Evolutionary conservation across 352 stramenopile genomes (phyloP).

Genomic region (Globisporangium recalcitrans): DNA sequence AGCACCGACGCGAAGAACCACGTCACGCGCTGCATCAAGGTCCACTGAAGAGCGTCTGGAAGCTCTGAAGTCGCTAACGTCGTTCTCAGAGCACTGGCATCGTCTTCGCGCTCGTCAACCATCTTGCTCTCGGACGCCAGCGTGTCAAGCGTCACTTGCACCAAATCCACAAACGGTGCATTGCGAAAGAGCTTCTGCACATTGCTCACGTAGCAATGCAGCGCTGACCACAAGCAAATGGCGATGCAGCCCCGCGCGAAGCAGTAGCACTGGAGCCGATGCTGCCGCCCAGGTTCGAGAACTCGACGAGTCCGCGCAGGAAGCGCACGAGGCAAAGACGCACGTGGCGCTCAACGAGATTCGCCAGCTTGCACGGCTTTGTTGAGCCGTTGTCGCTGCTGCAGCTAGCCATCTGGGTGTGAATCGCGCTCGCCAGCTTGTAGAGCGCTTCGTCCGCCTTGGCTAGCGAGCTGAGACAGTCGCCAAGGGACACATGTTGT

Average conservation of each 20-base stretch:
- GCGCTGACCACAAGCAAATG: neutral
- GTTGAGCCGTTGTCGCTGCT: neutral
- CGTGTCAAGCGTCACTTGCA: neutral
- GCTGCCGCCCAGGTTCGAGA: neutral
- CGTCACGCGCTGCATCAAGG: constrained; percentile 16
- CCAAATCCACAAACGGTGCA: constrained; percentile 7
- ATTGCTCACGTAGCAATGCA: constrained; percentile 12
- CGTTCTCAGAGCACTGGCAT: neutral
- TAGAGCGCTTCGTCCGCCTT: neutral
- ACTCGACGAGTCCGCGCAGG: constrained; percentile 18
- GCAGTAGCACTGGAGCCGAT: too few relatives aligned
- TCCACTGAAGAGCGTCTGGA: neutral
- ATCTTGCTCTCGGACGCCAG: constrained; percentile 2
- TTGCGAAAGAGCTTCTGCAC: constrained; percentile 19
- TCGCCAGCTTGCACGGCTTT: neutral
- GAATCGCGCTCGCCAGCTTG: constrained; percentile 8
- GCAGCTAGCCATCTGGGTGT: neutral
- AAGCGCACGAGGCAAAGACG: constrained; percentile 19
- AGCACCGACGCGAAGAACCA: constrained; percentile 22
- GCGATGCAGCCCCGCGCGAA: neutral
- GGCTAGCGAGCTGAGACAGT: neutral
- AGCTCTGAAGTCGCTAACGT: neutral
- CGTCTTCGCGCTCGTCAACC: neutral
- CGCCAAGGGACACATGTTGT: neutral
- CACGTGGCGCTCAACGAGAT: constrained; percentile 19